Conservation (phyloP, 495 filamentous ascomycete genomes). For the Xylaria cubensis region DNA sequence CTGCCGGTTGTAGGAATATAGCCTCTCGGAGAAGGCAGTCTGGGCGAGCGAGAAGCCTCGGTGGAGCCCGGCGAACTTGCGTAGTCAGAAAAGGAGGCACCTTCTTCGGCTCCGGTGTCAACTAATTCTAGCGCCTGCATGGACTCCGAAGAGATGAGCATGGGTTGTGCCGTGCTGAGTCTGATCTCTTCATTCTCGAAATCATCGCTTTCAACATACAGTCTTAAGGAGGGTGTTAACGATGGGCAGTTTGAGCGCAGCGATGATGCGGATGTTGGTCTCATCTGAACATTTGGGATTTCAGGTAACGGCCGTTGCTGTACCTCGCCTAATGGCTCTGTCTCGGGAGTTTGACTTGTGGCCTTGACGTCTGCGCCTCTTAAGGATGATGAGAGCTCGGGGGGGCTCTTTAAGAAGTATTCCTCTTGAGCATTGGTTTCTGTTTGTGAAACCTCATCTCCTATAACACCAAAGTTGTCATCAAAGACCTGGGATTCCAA, state of each 20-base stretch:
- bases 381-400: constrained; percentile 33
- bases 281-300: constrained; percentile 35
- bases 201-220: constrained; percentile 47
- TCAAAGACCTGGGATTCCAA: constrained; percentile 31
- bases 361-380: not conserved
- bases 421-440: constrained; percentile 7
- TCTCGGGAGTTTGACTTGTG: constrained; percentile 32
- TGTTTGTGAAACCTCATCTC: not conserved
- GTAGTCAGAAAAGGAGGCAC: constrained; percentile 45
- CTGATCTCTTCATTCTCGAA: constrained; percentile 47
- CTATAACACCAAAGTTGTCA: constrained; percentile 13
- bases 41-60: constrained; percentile 31
- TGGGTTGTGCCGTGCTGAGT: constrained; percentile 41
- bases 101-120: constrained; percentile 29
- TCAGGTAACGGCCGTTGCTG: constrained; percentile 54
- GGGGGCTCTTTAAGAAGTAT: constrained; percentile 42
- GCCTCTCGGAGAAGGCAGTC: constrained; percentile 38
- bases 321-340: constrained; percentile 33
- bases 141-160: constrained; percentile 34
- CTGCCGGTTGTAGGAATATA: constrained; percentile 48
- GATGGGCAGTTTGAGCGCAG: constrained; percentile 40
- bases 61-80: constrained; percentile 40
- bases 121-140: constrained; percentile 36
- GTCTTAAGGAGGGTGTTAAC: constrained; percentile 49
- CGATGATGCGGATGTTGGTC: constrained; percentile 36